Evolutionary conservation across 768 basidiomycete genomes (phyloP).

Genomic region (Lepiota venenata): DNA sequence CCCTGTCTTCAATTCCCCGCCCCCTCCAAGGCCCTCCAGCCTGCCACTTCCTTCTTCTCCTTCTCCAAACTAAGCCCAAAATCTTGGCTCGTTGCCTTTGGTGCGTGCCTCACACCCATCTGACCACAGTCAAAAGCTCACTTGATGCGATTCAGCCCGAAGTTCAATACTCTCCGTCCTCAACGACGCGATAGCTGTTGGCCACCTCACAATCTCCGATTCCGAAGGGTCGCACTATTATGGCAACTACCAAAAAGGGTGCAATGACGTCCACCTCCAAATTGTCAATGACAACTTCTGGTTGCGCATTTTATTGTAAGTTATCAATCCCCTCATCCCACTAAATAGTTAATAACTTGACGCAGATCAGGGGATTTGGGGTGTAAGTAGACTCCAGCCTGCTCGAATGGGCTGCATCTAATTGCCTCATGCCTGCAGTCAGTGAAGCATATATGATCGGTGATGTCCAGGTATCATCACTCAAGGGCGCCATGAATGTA

Average conservation of each 20-base stretch:
- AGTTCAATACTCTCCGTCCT: slow-evolving; percentile 58
- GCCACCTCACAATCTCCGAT: slow-evolving; percentile 61
- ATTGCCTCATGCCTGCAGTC: slow-evolving; percentile 36
- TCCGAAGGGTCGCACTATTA: slow-evolving; percentile 57
- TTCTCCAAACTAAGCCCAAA: slow-evolving; percentile 42
- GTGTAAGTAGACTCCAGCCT: slow-evolving; percentile 39
- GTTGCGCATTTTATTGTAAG: slow-evolving; percentile 62
- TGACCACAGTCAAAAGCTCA: slow-evolving; percentile 1
- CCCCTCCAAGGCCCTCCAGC: slow-evolving; percentile 39
- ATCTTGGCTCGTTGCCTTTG: slow-evolving; percentile 48
- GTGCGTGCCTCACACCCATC: slow-evolving; percentile 25
- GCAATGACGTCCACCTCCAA: slow-evolving; percentile 57
- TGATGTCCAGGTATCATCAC: slow-evolving; percentile 57
- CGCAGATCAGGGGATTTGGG: slow-evolving; percentile 58
- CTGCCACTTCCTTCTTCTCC: slow-evolving; percentile 42
- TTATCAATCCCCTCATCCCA: slow-evolving; percentile 14
- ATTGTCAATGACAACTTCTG: slow-evolving; percentile 63
- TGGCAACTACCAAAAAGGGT: slow-evolving; percentile 53
- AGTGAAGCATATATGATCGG: slow-evolving; percentile 77
- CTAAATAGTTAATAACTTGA: slow-evolving; percentile 19
- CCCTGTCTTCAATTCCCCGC: slow-evolving; percentile 41
- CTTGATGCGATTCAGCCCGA: slow-evolving; percentile 38
- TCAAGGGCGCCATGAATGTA: slow-evolving; percentile 63
- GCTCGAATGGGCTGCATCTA: background rate
- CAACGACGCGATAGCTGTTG: slow-evolving; percentile 53